These are phyloP conservation scores for Casuarina glauca DNA, from an alignment of 306 rosid species.

Conservation along the genomic window DNA sequence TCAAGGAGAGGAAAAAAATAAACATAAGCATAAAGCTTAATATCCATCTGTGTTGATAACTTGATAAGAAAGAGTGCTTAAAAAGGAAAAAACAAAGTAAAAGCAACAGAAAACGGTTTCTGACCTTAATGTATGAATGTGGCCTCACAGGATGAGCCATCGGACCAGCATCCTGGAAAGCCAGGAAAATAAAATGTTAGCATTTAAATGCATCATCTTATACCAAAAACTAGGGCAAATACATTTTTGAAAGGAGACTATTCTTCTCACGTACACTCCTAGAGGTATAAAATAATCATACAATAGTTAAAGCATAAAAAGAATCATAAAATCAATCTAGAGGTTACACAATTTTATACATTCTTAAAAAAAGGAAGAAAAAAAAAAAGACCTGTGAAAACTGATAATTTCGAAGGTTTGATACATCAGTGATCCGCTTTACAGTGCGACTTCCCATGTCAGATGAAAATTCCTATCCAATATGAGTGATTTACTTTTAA, in stretches of 20 bases:
- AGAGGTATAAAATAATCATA: not conserved
- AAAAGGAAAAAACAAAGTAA: too few species aligned
- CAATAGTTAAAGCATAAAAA: not conserved
- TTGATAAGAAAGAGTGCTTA: not conserved
- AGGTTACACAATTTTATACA: constrained; percentile 8
- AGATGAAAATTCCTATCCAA: constrained; percentile 87
- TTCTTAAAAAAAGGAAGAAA: constrained; percentile 1
- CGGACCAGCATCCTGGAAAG: constrained; percentile 92
- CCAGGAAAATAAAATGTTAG: constrained; percentile 20
- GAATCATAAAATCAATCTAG: constrained; percentile 10
- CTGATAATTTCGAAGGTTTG: constrained; percentile 86
- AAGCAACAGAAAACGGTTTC: constrained; percentile 22
- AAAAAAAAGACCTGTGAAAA: constrained; percentile 78
- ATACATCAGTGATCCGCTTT: constrained; percentile 83
- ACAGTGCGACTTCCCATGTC: constrained; percentile 97
- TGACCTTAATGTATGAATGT: constrained; percentile 97
- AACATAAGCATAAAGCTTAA: constrained; percentile 32
- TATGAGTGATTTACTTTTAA: constrained; percentile 18
- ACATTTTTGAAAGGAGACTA: not conserved
- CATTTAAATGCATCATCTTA: constrained; percentile 7
- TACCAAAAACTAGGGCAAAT: constrained; percentile 11
- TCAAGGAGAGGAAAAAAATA: constrained; percentile 26
- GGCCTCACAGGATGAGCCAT: constrained; percentile 99
- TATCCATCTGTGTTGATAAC: constrained; percentile 13
- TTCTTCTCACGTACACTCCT: not conserved